These are phyloP conservation scores for Sporisorium exsertum DNA, from an alignment of 1,284 basidiomycete species.

Conservation along the genomic window DNA sequence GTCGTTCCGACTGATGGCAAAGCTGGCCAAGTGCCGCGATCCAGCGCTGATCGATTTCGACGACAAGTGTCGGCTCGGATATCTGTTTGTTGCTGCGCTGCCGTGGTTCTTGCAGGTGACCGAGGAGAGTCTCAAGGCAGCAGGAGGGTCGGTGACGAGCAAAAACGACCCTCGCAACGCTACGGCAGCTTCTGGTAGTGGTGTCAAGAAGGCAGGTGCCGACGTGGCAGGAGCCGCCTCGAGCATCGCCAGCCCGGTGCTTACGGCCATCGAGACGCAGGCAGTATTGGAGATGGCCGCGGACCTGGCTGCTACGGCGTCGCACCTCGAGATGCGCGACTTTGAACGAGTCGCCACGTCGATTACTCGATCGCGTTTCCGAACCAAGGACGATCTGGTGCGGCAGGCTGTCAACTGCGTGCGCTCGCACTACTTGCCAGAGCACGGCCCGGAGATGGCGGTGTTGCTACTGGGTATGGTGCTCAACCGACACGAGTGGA, in stretches of 20 bases:
- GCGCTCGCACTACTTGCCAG: conserved; percentile 80
- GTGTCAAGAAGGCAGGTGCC: conserved; percentile 11
- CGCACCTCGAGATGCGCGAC: conserved; percentile 78
- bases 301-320: conserved; percentile 80
- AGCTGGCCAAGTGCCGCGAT: conserved; percentile 76
- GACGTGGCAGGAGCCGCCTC: conserved; percentile 15
- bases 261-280: conserved; percentile 75
- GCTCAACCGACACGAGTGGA: conserved; percentile 85
- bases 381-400: conserved; percentile 92
- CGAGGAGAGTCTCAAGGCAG: conserved; percentile 68
- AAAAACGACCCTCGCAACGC: conserved; percentile 35
- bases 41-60: conserved; percentile 79
- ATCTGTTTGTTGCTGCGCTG: conserved; percentile 84
- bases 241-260: conserved; percentile 35
- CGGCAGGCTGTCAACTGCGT: conserved; percentile 87
- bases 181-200: conserved; percentile 9
- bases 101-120: conserved; percentile 90
- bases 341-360: conserved; percentile 88
- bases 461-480: conserved; percentile 85
- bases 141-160: conserved; percentile 26
- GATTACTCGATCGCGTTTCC: conserved; percentile 86
- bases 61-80: conserved; percentile 77
- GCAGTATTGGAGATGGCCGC: conserved; percentile 79
- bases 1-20: conserved; percentile 79
- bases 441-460: conserved; percentile 79